Evolutionary conservation across 2,329 filamentous ascomycete species (phyloP), one percentile per base, ranked within the genome.

Genomic region (Colletotrichum costaricense): DNA sequence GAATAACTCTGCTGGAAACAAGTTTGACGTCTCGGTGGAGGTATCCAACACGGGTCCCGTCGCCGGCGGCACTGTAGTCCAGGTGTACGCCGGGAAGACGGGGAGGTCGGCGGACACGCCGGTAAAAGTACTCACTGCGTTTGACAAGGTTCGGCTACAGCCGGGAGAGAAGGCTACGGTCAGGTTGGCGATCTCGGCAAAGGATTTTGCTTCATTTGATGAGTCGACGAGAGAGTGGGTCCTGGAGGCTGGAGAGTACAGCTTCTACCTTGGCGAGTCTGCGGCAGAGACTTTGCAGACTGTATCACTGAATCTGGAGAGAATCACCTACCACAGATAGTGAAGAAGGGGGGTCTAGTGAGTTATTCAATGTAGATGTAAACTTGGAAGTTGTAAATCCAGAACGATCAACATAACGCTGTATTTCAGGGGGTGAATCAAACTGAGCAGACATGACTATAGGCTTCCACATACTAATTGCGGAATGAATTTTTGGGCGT

Each of bases 1-100:
- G 22, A 80, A 81, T 8, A 80, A 84, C 28, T 84, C 86, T 8
- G 83, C 84, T 26, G 79, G 79, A 11, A 83, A 84, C 26, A 79
- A 79, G 9, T 82, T 81, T 74, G 79, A 81, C 33, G 88, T 89
- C 2, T 86, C 85, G 1, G 87, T 89, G 0, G 78, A 80, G 14
- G 84, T 94, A 28, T 86, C 84, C 64, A 94, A 94, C 81, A 90
- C 86, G 1, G 92, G 92, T 16, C 78, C 77, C 0, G 77, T 86
- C 0, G 79, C 82, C 3, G 90, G 89, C 42, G 83, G 86, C 16
- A 82, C 86, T 19, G 89, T 91, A 2, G 88, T 90, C 2, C 90
- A 92, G 74, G 78, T 91, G 4, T 92, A 92, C 76, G 79, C 78
- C 3, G 81, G 81, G 14, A 75, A 30, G 14, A 38, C 35, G 24